Conservation (phyloP, 1,284 basidiomycete species). For the Austropuccinia psidii region DNA sequence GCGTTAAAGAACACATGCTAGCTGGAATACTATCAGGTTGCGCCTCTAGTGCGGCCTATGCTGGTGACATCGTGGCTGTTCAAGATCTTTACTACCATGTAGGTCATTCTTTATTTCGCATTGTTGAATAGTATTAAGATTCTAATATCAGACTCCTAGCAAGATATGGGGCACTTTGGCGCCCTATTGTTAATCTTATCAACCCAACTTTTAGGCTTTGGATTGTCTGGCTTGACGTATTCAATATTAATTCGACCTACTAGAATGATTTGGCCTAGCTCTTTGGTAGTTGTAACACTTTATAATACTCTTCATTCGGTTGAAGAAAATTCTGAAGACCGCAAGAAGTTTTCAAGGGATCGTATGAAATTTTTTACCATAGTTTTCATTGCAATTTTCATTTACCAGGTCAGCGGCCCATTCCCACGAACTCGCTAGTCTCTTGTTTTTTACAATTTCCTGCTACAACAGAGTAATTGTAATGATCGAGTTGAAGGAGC, state of each 20-base stretch:
- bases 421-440: not conserved
- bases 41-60: constrained; percentile 28
- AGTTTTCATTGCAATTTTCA: constrained; percentile 16
- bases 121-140: too few species aligned
- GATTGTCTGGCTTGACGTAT: constrained; percentile 51
- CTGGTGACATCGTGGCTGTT: constrained; percentile 35
- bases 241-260: constrained; percentile 45
- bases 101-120: constrained; percentile 49
- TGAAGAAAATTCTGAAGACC: constrained; percentile 16
- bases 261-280: constrained; percentile 45
- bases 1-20: constrained; percentile 45
- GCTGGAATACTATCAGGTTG: constrained; percentile 21
- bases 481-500: not conserved
- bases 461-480: not conserved
- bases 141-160: constrained; percentile 49
- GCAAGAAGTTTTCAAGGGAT: constrained; percentile 5
- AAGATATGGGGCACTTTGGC: constrained; percentile 44
- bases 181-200: constrained; percentile 52
- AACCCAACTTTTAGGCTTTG: constrained; percentile 55
- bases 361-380: constrained; percentile 29
- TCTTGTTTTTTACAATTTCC: not conserved
- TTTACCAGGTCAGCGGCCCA: constrained; percentile 13
- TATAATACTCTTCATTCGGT: constrained; percentile 46
- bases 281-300: constrained; percentile 47
- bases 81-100: constrained; percentile 49